Evolutionary conservation across 2,329 filamentous ascomycete genomes (phyloP), one percentile per base, ranked within the genome.

Genomic region (Sclerotinia minor): DNA sequence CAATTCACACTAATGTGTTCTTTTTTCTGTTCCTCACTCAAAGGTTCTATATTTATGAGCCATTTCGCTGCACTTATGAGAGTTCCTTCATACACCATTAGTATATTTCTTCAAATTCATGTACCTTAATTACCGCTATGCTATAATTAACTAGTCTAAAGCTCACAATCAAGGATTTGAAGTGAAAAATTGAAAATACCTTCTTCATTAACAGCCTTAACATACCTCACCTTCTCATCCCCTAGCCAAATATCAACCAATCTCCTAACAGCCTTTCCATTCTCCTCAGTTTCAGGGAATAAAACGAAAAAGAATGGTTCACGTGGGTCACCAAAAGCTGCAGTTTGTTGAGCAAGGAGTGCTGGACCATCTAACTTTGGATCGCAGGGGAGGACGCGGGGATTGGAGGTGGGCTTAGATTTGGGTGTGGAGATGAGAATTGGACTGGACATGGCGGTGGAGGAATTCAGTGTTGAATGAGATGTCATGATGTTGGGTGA

Each of bases 241-340:
- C 45, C 38, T 7, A 69, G 6, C 70, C 72, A 73, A 61, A 50
- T 67, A 53, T 69, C 64, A 29, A 72, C 47, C 8, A 68, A 66
- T 44, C 70, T 72, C 50, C 68, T 71, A 15, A 69, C 67, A 1
- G 67, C 68, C 5, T 67, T 64, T 15, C 70, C 69, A 9, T 50
- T 61, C 17, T 59, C 64, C 45, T 72, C 72, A 0, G 57, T 67
- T 8, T 66, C 29, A 8, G 70, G 72, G 44, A 65, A 72, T 15
- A 70, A 52, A 4, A 69, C 65, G 24, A 71, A 70, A 49, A 71
- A 71, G 26, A 68, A 71, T 32, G 69, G 72, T 61, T 73, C 71
- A 24, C 17, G 24, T 3, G 64, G 64, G 6, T 66, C 19, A 32
- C 64, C 60, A 19, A 66, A 68, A 26, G 71, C 68, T 5, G 67